Conservation (phyloP, 495 filamentous ascomycete genomes). For the Trichoderma virens region DNA sequence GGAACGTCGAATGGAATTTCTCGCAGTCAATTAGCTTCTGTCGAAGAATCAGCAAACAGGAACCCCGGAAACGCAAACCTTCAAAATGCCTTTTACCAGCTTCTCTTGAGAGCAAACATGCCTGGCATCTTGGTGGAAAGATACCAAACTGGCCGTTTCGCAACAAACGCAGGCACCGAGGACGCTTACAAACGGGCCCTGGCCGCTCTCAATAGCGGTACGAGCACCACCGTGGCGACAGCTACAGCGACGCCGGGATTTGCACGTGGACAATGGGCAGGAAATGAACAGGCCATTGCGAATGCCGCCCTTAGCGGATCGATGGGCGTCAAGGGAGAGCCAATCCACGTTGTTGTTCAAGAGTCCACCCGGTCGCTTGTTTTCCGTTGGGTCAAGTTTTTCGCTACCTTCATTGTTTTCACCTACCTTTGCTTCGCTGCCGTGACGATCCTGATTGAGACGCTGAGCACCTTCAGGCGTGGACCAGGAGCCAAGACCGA, state of each 20-base stretch:
- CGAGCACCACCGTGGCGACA: conserved; percentile 32
- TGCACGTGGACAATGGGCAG: conserved; percentile 4
- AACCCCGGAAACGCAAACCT: conserved; percentile 77
- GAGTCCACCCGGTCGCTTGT: conserved; percentile 69
- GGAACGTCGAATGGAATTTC: conserved; percentile 32
- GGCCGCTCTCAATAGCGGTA: conserved; percentile 49
- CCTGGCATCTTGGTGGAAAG: conserved; percentile 84
- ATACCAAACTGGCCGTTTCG: conserved; percentile 78
- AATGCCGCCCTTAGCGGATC: conserved; percentile 1
- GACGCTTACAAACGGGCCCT: conserved; percentile 68
- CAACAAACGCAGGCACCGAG: conserved; percentile 64
- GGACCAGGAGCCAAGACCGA: conserved; percentile 55
- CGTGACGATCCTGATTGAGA: conserved; percentile 73
- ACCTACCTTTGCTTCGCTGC: conserved; percentile 67
- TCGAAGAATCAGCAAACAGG: conserved; percentile 83
- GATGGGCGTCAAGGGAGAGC: conserved; percentile 48
- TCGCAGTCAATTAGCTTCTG: conserved; percentile 40
- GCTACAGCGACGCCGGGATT: not conserved
- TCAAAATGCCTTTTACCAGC: conserved; percentile 89
- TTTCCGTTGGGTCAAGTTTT: conserved; percentile 86
- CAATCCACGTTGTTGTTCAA: conserved; percentile 93
- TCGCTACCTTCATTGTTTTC: conserved; percentile 67
- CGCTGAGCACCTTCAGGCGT: conserved; percentile 66
- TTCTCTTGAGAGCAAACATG: conserved; percentile 85
- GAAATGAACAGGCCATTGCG: not conserved